Percentiles rank a stretch among this genome's conserved stretches.
Conservation (phyloP, 192 early-diverging fungal genomes). For the Lunasporangiospora selenospora region DNA sequence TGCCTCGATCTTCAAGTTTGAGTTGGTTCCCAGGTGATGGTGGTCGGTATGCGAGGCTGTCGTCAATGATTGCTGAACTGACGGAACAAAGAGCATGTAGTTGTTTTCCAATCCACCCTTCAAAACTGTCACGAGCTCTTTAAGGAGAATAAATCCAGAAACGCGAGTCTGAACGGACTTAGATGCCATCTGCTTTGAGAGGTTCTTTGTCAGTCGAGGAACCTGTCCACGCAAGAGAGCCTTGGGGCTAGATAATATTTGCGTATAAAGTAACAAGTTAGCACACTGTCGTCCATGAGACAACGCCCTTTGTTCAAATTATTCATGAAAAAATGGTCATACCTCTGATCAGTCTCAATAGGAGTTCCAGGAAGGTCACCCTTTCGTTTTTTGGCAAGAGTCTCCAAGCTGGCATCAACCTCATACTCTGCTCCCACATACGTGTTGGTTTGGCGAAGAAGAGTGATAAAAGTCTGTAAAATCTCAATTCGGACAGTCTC, state of each 20-base stretch:
- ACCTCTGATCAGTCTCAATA: constrained; percentile 58
- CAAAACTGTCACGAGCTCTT: constrained; percentile 72
- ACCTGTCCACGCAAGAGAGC: constrained; percentile 66
- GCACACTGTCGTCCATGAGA: neutral
- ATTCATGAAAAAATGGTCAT: neutral
- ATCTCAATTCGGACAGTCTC: constrained; percentile 86
- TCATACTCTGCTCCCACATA: constrained; percentile 52
- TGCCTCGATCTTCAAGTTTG: constrained; percentile 86
- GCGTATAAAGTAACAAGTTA: neutral
- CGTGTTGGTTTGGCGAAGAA: constrained; percentile 67
- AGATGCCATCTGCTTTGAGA: constrained; percentile 71
- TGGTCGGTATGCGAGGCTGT: constrained; percentile 52
- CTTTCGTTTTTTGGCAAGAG: constrained; percentile 54
- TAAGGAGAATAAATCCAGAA: constrained; percentile 74
- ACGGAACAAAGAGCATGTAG: constrained; percentile 70
- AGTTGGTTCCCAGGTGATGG: constrained; percentile 66
- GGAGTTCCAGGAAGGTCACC: constrained; percentile 44
- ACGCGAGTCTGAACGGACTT: constrained; percentile 81
- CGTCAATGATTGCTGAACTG: constrained; percentile 74
- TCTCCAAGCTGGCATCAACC: constrained; percentile 41
- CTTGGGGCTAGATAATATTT: constrained; percentile 47
- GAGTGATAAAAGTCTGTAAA: constrained; percentile 69
- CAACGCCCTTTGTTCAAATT: neutral
- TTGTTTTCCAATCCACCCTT: constrained; percentile 75
- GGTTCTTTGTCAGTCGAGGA: constrained; percentile 66